Evolutionary conservation across 164 flowering plant genomes (phyloP).

Genomic region (Annona cherimola): DNA sequence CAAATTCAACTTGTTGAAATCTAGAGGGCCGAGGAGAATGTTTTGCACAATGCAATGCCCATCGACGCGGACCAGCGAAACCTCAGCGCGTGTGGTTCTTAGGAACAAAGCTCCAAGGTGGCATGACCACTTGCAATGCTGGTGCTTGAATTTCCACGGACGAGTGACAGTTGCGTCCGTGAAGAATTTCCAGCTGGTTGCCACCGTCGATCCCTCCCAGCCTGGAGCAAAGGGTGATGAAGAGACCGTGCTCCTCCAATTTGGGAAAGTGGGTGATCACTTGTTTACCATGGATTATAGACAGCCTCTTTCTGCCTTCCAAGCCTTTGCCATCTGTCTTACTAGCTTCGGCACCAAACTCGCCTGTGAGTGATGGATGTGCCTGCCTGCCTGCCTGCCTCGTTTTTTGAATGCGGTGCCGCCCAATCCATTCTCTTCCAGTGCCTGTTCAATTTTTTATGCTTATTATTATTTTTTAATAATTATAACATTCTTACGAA

Average conservation of each 20-base stretch:
- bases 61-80: conserved; percentile 24
- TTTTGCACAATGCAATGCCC: conserved; percentile 61
- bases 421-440: no score
- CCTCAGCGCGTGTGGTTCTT: conserved; percentile 31
- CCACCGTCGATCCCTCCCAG: conserved; percentile 60
- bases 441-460: no score
- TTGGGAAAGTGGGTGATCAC: conserved; percentile 83
- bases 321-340: conserved; percentile 94
- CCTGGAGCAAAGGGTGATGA: conserved; percentile 76
- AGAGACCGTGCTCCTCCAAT: conserved; percentile 84
- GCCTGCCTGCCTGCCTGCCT: no score
- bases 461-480: no score
- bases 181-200: conserved; percentile 89
- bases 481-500: no score
- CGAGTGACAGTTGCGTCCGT: conserved; percentile 95
- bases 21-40: conserved; percentile 95
- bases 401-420: no score
- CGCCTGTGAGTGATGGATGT: conserved; percentile 7
- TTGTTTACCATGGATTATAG: conserved; percentile 88
- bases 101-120: conserved; percentile 88
- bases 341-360: conserved; percentile 68
- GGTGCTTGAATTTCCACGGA: conserved; percentile 97
- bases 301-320: conserved; percentile 88
- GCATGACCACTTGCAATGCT: conserved; percentile 92
- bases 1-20: conserved; percentile 76